These are phyloP conservation scores for Melaleuca alternifolia DNA, from an alignment of 345 rosid species.

Conservation along the genomic window DNA sequence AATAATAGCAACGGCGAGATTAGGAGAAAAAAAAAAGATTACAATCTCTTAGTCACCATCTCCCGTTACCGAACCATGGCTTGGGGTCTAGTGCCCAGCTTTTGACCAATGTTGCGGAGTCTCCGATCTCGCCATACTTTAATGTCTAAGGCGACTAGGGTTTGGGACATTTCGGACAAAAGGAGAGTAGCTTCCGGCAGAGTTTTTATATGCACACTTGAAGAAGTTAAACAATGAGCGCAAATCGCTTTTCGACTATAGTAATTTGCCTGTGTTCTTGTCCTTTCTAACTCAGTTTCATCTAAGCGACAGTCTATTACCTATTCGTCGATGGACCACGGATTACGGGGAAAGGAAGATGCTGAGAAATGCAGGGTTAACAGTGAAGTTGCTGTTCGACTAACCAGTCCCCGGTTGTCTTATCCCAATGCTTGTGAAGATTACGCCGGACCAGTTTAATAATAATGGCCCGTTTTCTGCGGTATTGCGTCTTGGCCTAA, in stretches of 20 bases:
- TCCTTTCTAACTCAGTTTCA: background rate
- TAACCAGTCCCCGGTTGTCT: background rate
- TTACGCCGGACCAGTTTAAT: background rate
- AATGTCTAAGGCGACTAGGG: background rate
- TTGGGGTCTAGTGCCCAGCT: background rate
- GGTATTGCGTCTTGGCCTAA: background rate
- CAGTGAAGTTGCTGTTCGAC: background rate
- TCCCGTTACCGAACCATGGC: background rate
- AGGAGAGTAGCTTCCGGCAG: background rate
- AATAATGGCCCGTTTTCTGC: background rate
- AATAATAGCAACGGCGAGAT: background rate
- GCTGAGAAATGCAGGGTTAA: background rate
- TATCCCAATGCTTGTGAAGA: background rate
- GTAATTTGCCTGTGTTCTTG: background rate
- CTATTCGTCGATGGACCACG: background rate
- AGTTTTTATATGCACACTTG: background rate
- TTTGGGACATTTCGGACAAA: background rate
- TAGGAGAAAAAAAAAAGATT: background rate
- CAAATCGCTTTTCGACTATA: background rate
- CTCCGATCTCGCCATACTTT: background rate
- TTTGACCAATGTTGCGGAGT: background rate
- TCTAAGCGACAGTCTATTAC: background rate
- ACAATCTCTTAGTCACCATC: background rate
- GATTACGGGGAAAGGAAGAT: background rate
- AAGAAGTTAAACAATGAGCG: background rate